These are phyloP conservation scores for Beauveria caledonica DNA, from an alignment of 2,329 filamentous ascomycete species.

Conservation along the genomic window DNA sequence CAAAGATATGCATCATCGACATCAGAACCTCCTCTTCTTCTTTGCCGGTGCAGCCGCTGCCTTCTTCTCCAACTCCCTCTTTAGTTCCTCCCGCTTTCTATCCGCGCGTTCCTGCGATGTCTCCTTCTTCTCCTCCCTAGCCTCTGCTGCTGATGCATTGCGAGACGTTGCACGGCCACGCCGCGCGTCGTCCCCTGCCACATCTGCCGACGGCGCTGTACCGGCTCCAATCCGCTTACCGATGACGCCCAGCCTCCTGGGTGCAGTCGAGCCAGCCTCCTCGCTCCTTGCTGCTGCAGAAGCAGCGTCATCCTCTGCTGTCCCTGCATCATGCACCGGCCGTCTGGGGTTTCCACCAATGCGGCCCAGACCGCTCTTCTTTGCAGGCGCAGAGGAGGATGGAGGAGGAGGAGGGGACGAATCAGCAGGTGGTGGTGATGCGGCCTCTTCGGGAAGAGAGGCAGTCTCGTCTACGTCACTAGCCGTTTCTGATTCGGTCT, in stretches of 20 bases:
- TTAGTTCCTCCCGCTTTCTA: slow-evolving; percentile 42
- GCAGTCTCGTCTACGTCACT: slow-evolving; percentile 22
- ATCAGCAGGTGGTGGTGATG: slow-evolving; percentile 6
- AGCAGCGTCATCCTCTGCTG: slow-evolving; percentile 4
- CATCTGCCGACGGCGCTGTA: not conserved
- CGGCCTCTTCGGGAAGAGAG: slow-evolving; percentile 15
- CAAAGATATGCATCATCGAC: no score
- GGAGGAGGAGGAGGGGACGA: slow-evolving; percentile 15
- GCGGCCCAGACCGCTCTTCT: slow-evolving; percentile 29
- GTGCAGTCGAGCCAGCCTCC: slow-evolving; percentile 1
- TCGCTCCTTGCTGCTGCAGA: slow-evolving; percentile 13
- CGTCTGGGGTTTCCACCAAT: slow-evolving; percentile 26
- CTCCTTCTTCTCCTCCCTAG: slow-evolving; percentile 28
- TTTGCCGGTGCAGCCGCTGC: slow-evolving; percentile 40
- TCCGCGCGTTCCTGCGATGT: slow-evolving; percentile 40
- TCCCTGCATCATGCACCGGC: slow-evolving; percentile 15
- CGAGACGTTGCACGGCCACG: slow-evolving; percentile 18
- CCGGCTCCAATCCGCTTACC: slow-evolving; percentile 21
- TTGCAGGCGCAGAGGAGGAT: slow-evolving; percentile 17
- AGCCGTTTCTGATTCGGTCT: slow-evolving; percentile 38
- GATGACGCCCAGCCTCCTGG: slow-evolving; percentile 26
- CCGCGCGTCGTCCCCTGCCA: slow-evolving; percentile 12
- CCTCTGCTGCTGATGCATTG: slow-evolving; percentile 16
- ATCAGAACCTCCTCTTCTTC: slow-evolving; percentile 49
- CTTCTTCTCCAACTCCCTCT: slow-evolving; percentile 46